Conservation (phyloP, 345 rosid species). For the Gossypium ekmanianum region DNA sequence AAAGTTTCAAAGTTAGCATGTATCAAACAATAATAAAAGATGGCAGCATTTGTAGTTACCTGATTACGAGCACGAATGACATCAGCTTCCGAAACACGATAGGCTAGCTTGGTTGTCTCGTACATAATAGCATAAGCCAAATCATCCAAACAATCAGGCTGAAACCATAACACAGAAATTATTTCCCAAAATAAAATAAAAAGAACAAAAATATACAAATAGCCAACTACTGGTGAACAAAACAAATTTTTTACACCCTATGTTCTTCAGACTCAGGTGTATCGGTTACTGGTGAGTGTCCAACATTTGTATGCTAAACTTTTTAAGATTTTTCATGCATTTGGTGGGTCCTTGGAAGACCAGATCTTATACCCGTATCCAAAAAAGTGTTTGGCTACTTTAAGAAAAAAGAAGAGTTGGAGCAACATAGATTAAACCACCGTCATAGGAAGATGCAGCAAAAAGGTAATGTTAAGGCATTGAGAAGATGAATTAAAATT, state of each 20-base stretch:
- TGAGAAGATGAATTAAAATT: neutral
- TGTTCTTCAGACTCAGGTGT: neutral
- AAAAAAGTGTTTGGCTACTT: neutral
- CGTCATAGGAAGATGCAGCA: neutral
- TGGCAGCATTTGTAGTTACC: constrained; percentile 36
- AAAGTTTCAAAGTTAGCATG: neutral
- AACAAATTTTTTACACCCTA: neutral
- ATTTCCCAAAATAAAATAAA: neutral
- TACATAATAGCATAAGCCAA: constrained; percentile 92
- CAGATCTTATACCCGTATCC: neutral
- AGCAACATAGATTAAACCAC: neutral
- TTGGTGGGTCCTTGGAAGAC: neutral
- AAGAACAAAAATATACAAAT: neutral
- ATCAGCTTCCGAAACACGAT: constrained; percentile 93
- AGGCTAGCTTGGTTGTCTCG: constrained; percentile 75
- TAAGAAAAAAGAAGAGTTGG: neutral
- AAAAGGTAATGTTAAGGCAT: neutral
- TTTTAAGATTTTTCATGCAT: neutral
- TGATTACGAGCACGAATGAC: constrained; percentile 95
- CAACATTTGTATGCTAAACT: no score
- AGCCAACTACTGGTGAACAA: neutral
- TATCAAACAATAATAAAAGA: neutral
- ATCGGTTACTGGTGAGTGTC: neutral
- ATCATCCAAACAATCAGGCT: constrained; percentile 80
- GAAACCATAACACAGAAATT: constrained; percentile 23